A percentile compares a stretch with the other conserved stretches of the same genome.
Conservation (phyloP, 352 stramenopile species). For the Pythium vanterpoolii region DNA sequence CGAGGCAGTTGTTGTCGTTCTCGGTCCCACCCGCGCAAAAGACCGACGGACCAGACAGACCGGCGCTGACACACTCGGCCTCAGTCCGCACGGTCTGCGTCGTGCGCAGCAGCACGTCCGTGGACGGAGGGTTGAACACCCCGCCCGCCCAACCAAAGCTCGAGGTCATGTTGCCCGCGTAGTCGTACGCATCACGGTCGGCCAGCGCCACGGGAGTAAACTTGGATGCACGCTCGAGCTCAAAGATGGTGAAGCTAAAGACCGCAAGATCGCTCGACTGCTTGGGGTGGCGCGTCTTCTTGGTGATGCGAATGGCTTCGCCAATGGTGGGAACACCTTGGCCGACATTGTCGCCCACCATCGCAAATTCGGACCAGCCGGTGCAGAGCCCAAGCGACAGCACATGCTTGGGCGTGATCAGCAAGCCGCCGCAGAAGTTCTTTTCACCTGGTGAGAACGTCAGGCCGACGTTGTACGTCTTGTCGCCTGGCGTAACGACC, state of each 20-base stretch:
- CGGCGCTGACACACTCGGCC: not conserved
- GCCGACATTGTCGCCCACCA: not conserved
- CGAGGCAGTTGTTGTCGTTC: not conserved
- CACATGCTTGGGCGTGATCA: slow-evolving; percentile 5
- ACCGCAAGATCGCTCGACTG: not conserved
- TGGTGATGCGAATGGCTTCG: not conserved
- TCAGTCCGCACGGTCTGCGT: not conserved
- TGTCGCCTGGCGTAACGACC: not conserved
- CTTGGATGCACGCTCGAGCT: not conserved
- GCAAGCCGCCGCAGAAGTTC: not conserved
- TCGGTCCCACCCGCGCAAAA: not conserved
- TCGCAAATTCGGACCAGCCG: not conserved
- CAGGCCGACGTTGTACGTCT: not conserved
- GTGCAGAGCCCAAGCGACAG: not conserved
- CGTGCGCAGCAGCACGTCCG: not conserved
- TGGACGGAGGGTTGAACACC: not conserved
- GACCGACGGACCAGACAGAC: not conserved
- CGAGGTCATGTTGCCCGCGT: not conserved
- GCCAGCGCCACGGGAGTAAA: not conserved
- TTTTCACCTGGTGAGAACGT: not conserved
- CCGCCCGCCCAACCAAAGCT: not conserved
- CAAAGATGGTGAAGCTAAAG: not conserved
- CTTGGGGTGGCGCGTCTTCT: not conserved
- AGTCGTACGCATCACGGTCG: not conserved
- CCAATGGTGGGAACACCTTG: not conserved